Evolutionary conservation across 1,139 yeast species (phyloP).

Genomic region (Geotrichum cucujoidarum): DNA sequence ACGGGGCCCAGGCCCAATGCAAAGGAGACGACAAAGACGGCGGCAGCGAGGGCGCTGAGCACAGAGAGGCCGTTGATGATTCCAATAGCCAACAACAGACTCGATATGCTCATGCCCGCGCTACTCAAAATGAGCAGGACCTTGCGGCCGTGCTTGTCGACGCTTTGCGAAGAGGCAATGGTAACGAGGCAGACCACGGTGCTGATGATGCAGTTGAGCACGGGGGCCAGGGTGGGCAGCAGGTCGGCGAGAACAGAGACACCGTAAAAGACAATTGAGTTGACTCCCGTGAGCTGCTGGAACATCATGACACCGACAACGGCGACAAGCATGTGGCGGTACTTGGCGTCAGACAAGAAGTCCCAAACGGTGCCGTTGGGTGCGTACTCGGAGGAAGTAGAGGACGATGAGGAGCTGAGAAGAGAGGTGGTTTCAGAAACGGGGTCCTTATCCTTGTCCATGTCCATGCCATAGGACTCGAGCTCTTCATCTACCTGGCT

Average conservation of each 20-base stretch:
- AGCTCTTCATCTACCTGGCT: conserved; percentile 29
- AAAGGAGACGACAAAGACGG: conserved; percentile 72
- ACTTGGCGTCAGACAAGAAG: conserved; percentile 28
- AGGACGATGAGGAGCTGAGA: too few species aligned
- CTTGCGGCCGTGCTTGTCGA: conserved; percentile 75
- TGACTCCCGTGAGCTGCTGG: conserved; percentile 91
- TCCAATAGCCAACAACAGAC: conserved; percentile 63
- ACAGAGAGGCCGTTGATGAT: conserved; percentile 48
- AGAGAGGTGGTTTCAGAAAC: background rate
- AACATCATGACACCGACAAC: conserved; percentile 74
- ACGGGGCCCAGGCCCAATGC: conserved; percentile 94
- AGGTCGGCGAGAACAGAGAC: conserved; percentile 68
- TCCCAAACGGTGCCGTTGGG: conserved; percentile 1
- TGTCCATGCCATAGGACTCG: background rate
- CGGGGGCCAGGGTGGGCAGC: conserved; percentile 64
- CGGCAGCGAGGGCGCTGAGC: conserved; percentile 60
- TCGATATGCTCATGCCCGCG: conserved; percentile 59
- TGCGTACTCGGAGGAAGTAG: background rate
- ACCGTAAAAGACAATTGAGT: conserved; percentile 88
- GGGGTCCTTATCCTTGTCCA: conserved; percentile 9
- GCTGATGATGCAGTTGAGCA: conserved; percentile 71
- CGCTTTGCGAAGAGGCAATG: conserved; percentile 60
- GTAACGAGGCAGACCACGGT: conserved; percentile 70
- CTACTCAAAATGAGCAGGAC: conserved; percentile 66
- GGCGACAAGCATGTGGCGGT: conserved; percentile 54